Evolutionary conservation across 2,329 filamentous ascomycete species (phyloP).

Genomic region (Beauveria sp.): DNA sequence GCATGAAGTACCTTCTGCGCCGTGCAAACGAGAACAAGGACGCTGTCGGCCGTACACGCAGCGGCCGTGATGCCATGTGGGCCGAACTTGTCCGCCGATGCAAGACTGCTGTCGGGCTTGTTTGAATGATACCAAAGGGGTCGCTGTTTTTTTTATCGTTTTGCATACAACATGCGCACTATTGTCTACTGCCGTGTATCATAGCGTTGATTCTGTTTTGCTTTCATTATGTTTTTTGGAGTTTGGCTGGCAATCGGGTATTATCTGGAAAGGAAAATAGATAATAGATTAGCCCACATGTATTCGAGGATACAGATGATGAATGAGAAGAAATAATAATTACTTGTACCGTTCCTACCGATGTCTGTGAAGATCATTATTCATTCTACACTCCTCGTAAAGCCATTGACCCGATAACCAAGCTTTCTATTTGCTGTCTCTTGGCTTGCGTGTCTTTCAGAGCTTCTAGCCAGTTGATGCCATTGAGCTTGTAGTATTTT

Average conservation of each 20-base stretch:
- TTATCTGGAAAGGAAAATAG: conserved; percentile 8
- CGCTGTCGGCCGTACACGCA: conserved; percentile 55
- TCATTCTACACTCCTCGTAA: conserved; percentile 28
- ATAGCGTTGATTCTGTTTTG: conserved; percentile 12
- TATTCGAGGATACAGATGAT: conserved; percentile 8
- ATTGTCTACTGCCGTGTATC: conserved; percentile 6
- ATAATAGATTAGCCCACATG: conserved; percentile 7
- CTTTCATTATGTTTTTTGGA: conserved; percentile 1
- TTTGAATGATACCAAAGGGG: conserved; percentile 17
- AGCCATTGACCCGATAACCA: conserved; percentile 71
- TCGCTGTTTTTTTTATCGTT: not conserved
- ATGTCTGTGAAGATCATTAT: not conserved
- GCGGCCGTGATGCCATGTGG: conserved; percentile 56
- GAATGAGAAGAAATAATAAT: conserved; percentile 8
- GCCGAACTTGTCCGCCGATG: conserved; percentile 51
- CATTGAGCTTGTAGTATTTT: conserved; percentile 81
- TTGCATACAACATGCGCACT: conserved; percentile 8
- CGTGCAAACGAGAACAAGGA: conserved; percentile 63
- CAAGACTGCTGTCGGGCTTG: conserved; percentile 33
- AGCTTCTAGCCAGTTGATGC: conserved; percentile 41
- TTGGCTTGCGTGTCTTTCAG: conserved; percentile 30
- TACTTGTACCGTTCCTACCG: not conserved
- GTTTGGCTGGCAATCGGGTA: conserved; percentile 1
- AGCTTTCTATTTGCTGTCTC: conserved; percentile 54
- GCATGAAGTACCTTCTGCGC: conserved; percentile 70